Conservation (phyloP, 805 yeast species). For the Candida insectalens region DNA sequence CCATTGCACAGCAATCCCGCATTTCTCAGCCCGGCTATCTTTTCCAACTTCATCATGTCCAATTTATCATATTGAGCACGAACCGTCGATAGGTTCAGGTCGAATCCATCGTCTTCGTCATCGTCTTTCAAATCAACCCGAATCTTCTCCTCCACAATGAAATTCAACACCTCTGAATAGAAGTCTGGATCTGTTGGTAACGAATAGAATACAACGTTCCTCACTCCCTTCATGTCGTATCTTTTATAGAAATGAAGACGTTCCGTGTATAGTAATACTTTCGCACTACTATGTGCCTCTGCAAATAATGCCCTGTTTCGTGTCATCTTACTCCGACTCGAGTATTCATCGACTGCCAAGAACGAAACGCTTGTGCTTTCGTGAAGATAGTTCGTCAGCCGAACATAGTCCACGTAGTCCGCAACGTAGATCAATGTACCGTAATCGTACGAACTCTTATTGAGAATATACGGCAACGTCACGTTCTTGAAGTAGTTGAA, state of each 20-base stretch:
- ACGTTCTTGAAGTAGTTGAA: conserved; percentile 72
- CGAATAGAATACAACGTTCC: conserved; percentile 71
- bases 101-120: conserved; percentile 11
- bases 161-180: conserved; percentile 66
- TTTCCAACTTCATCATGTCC: conserved; percentile 72
- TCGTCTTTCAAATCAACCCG: conserved; percentile 14
- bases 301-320: conserved; percentile 64
- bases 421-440: conserved; percentile 82
- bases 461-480: conserved; percentile 59
- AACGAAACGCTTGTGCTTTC: conserved; percentile 54
- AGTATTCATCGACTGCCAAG: conserved; percentile 76
- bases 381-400: conserved; percentile 64
- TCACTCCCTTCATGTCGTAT: conserved; percentile 76
- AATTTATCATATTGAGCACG: conserved; percentile 65
- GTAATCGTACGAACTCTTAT: conserved; percentile 50
- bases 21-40: conserved; percentile 71
- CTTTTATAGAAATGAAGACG: conserved; percentile 89
- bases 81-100: conserved; percentile 30
- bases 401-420: conserved; percentile 73
- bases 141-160: conserved; percentile 44
- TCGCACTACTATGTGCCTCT: conserved; percentile 24
- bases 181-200: conserved; percentile 79
- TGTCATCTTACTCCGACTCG: conserved; percentile 60
- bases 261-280: conserved; percentile 80
- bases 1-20: conserved; percentile 65